Evolutionary conservation across 2,329 filamentous ascomycete genomes (phyloP), one percentile per base, ranked within the genome.

Genomic region (Emergomyces africanus): DNA sequence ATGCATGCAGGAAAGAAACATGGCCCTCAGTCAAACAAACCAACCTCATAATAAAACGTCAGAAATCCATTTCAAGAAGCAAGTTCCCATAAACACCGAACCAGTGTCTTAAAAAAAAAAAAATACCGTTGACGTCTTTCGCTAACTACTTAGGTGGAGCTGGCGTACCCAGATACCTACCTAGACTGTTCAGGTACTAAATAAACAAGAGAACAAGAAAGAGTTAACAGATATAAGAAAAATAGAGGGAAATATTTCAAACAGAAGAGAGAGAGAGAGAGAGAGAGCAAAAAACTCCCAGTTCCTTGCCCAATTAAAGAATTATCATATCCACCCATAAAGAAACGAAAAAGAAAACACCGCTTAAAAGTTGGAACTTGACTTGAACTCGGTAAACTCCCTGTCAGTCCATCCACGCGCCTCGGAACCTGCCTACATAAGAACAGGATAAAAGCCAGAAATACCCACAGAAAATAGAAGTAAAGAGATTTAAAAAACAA

Each of bases 21-120:
- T n/a, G n/a, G n/a, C n/a, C n/a, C n/a, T n/a, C n/a, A n/a, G n/a
- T n/a, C n/a, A n/a, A n/a, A n/a, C n/a, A n/a, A n/a, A n/a, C n/a
- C n/a, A n/a, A n/a, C n/a, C n/a, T n/a, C n/a, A n/a, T n/a, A n/a
- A n/a, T n/a, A n/a, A n/a, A n/a, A n/a, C n/a, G n/a, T n/a, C n/a
- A n/a, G n/a, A n/a, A n/a, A n/a, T n/a, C n/a, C n/a, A n/a, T n/a
- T n/a, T n/a, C n/a, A n/a, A n/a, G n/a, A n/a, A n/a, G n/a, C n/a
- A n/a, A n/a, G n/a, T n/a, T n/a, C n/a, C n/a, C n/a, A n/a, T n/a
- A n/a, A n/a, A n/a, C n/a, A n/a, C n/a, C n/a, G n/a, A n/a, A n/a
- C n/a, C n/a, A n/a, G n/a, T n/a, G n/a, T n/a, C n/a, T n/a, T n/a
- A 20, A 37, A 2, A 48, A 58, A 58, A 49, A 61, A 49, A 59